Conservation (phyloP, 2,329 filamentous ascomycete species). For the Cordyceps cicadae region DNA sequence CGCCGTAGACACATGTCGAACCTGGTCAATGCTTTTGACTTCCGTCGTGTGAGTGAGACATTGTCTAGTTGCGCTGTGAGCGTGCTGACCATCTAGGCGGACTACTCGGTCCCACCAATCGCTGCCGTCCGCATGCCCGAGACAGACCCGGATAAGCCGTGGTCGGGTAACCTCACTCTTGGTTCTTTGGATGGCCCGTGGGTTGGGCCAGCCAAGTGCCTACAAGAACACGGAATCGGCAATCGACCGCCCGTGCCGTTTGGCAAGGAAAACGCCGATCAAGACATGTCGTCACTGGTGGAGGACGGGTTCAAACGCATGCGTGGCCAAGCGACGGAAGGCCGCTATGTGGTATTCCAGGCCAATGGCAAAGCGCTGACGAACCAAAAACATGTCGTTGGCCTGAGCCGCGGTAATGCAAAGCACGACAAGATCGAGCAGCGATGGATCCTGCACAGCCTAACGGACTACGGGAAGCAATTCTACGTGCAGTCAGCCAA, state of each 20-base stretch:
- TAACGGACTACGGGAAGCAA: constrained; percentile 15
- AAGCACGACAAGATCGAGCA: constrained; percentile 33
- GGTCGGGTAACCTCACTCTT: constrained; percentile 22
- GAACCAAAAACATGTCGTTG: constrained; percentile 19
- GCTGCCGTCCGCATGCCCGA: constrained; percentile 29
- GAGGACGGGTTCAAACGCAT: constrained; percentile 46
- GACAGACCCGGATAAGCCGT: constrained; percentile 25
- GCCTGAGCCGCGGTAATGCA: constrained; percentile 5
- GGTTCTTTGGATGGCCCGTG: constrained; percentile 12
- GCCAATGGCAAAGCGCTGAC: constrained; percentile 30
- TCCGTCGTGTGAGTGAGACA: constrained; percentile 25
- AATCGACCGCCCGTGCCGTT: constrained; percentile 33
- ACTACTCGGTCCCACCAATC: constrained; percentile 35
- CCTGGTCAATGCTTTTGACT: constrained; percentile 27
- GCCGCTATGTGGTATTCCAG: constrained; percentile 44
- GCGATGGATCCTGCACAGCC: constrained; percentile 39
- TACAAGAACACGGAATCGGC: constrained; percentile 20
- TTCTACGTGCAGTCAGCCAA: constrained; percentile 21
- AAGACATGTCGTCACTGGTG: constrained; percentile 27
- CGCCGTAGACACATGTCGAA: constrained; percentile 21
- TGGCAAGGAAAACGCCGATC: constrained; percentile 22
- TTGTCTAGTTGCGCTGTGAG: neutral
- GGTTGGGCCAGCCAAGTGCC: constrained; percentile 33
- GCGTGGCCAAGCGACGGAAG: constrained; percentile 43
- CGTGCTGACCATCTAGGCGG: constrained; percentile 20